These are phyloP conservation scores for Beta vulgaris DNA, from an alignment of 148 eudicot genomes.

Conservation along the genomic window DNA sequence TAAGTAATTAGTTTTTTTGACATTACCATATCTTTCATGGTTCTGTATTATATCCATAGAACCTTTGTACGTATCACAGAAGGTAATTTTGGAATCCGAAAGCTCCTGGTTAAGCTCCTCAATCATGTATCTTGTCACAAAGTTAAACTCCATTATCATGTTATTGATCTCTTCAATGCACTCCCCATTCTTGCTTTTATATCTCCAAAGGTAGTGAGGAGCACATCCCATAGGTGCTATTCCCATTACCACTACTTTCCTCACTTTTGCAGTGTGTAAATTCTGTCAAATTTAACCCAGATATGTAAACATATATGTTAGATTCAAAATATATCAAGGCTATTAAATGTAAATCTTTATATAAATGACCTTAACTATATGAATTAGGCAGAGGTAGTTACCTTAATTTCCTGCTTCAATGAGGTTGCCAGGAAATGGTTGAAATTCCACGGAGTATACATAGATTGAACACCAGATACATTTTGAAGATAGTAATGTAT, in stretches of 20 bases:
- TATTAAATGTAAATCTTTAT: not conserved
- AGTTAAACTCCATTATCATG: conserved; percentile 85
- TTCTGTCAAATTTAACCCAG: conserved; percentile 49
- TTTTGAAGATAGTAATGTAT: conserved; percentile 90
- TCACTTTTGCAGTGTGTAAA: conserved; percentile 53
- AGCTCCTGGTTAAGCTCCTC: conserved; percentile 62
- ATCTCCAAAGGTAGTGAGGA: conserved; percentile 77
- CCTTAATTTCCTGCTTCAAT: conserved; percentile 74
- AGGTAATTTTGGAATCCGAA: conserved; percentile 48
- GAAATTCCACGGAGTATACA: conserved; percentile 75
- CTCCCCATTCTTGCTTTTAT: conserved; percentile 59
- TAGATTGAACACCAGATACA: conserved; percentile 66
- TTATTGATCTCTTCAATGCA: conserved; percentile 71
- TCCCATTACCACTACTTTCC: conserved; percentile 84
- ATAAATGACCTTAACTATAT: too few relatives aligned
- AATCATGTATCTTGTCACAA: conserved; percentile 60
- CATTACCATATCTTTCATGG: conserved; percentile 53
- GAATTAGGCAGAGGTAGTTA: too few relatives aligned
- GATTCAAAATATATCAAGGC: too few relatives aligned
- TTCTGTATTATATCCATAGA: conserved; percentile 76
- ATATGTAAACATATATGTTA: too few relatives aligned
- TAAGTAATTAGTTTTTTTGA: not conserved
- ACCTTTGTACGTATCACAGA: conserved; percentile 73
- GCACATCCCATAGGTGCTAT: conserved; percentile 92
- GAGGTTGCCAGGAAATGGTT: conserved; percentile 64